Evolutionary conservation across 306 rosid species (phyloP).

Genomic region (Prunus armeniaca): DNA sequence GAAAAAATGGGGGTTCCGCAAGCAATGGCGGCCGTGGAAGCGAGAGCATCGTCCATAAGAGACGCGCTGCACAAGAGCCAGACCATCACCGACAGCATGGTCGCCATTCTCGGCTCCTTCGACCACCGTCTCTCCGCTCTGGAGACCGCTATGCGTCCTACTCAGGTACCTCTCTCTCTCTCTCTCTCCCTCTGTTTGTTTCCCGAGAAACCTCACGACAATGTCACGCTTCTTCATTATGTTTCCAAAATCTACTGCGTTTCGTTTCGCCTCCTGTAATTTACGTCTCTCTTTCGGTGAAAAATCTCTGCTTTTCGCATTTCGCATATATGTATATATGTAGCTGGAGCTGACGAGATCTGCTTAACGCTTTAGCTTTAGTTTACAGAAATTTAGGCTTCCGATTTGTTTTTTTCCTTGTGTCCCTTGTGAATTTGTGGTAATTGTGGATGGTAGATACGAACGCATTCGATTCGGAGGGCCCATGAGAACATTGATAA

Average conservation of each 20-base stretch:
- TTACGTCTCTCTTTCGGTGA: neutral
- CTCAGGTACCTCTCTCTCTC: constrained; percentile 52
- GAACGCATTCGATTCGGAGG: constrained; percentile 84
- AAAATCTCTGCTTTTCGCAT: constrained; percentile 13
- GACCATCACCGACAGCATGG: constrained; percentile 75
- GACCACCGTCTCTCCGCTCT: constrained; percentile 95
- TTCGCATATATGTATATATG: neutral
- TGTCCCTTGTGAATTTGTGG: neutral
- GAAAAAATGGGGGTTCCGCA: constrained; percentile 48
- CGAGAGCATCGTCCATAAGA: constrained; percentile 55
- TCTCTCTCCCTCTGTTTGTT: neutral
- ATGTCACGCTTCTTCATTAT: neutral
- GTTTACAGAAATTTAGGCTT: constrained; percentile 16
- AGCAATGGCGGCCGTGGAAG: constrained; percentile 57
- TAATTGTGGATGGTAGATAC: constrained; percentile 43
- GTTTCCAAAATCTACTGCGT: neutral
- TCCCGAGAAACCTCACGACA: neutral
- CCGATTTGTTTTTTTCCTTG: neutral
- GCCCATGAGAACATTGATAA: constrained; percentile 93
- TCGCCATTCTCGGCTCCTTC: constrained; percentile 89
- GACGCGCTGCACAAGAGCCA: constrained; percentile 82
- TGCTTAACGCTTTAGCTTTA: neutral
- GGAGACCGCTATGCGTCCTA: constrained; percentile 96
- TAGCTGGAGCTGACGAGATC: constrained; percentile 11
- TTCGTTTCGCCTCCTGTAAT: neutral